Base-by-base conservation (phyloP, 352 stramenopile genomes). In the Phytophthora agathidicida region DNA sequence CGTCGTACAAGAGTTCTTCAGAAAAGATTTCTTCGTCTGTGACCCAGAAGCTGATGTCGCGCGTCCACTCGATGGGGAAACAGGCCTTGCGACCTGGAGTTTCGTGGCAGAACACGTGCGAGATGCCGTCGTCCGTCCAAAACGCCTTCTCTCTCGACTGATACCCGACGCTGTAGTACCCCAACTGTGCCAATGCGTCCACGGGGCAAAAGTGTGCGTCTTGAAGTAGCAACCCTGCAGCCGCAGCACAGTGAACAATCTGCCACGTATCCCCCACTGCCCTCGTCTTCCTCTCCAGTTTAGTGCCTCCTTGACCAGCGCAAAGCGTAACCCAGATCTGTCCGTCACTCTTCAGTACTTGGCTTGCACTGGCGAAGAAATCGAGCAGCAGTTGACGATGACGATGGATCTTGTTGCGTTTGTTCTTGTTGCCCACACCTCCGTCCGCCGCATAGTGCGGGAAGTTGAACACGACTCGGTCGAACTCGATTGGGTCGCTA, bases 401-500 rank as follows among this genome's bases (percentile, higher is more conserved):
- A 10, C 77, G 75, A 59, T 93, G 75, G 51, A 94, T 93, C 60
- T 94, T 94, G 78, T 91, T 93, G 49, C 80, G 75, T 58, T 81
- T 82, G 46, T 67, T 60, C 55, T 80, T 81, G 64, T 73, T 68
- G 35, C 64, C 64, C 31, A 56, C 52, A 41, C 74, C 86, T 41
- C 81, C 83, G 37, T 81, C 78, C n/a, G 87, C 82, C 20, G 81
- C 84, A 43, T 81, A 93, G 46, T 96, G 85, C 28, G 86, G 86
- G 56, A 93, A 96, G 55, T 96, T 96, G 70, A 96, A 96, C 48
- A 96, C 81, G 48, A 96, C 74, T 17, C 82, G 74, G 44, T 94
- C 83, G 24, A 90, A 89, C 16, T 17, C 44, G 27, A 41, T 16
- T 0, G 42, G 10, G 5, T 30, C 39, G 6, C n/a, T n/a, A n/a